Conservation (phyloP, 495 filamentous ascomycete genomes). For the Xylaria longipes region DNA sequence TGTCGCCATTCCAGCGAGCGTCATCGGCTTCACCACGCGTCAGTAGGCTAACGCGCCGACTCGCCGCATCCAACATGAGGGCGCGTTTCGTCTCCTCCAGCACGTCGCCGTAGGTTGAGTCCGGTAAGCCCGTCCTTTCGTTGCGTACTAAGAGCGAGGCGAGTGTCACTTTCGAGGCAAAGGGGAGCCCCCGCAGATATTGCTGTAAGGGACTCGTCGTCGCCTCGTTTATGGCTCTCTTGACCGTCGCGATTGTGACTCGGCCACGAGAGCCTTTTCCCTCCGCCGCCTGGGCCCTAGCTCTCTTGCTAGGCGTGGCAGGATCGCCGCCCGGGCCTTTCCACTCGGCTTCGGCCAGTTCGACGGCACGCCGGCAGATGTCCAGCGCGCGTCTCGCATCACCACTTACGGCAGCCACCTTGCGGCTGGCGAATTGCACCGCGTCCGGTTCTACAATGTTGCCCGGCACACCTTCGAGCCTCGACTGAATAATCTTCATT, state of each 20-base stretch:
- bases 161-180: constrained; percentile 83
- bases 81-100: constrained; percentile 85
- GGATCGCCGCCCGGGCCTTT: constrained; percentile 45
- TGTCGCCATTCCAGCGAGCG: constrained; percentile 9
- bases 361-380: constrained; percentile 94
- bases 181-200: constrained; percentile 79
- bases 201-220: constrained; percentile 91
- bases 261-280: constrained; percentile 47
- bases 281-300: too few relatives aligned
- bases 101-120: constrained; percentile 89
- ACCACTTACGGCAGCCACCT: constrained; percentile 95
- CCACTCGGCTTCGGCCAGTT: constrained; percentile 83
- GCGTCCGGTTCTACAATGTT: constrained; percentile 93
- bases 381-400: constrained; percentile 93
- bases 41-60: constrained; percentile 43
- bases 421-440: constrained; percentile 93
- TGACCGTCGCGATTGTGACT: constrained; percentile 92
- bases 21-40: constrained; percentile 18
- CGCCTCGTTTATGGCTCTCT: constrained; percentile 92
- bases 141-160: constrained; percentile 78
- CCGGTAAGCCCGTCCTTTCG: constrained; percentile 82
- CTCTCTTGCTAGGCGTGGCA: constrained; percentile 50
- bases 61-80: constrained; percentile 65
- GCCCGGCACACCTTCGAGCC: constrained; percentile 84
- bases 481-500: constrained; percentile 95